Conservation (phyloP, 1,284 basidiomycete species). For the Puccinia polysora region DNA sequence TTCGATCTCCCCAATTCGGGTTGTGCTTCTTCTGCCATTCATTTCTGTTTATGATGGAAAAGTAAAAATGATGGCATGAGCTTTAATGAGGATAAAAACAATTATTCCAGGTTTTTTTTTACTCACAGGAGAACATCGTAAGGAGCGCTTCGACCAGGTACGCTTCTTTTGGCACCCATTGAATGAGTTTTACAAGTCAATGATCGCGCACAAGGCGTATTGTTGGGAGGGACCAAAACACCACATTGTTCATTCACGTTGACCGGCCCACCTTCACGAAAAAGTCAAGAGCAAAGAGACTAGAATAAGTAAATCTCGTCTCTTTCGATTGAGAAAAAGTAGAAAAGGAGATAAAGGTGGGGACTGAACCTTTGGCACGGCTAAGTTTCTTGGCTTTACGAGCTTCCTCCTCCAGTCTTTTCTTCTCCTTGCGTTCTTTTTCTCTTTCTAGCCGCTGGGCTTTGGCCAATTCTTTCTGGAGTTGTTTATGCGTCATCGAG, state of each 20-base stretch:
- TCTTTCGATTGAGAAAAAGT: not conserved
- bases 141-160: slow-evolving; percentile 73
- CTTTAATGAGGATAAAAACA: not conserved
- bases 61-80: not conserved
- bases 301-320: not conserved
- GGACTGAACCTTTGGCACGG: slow-evolving; percentile 11
- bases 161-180: slow-evolving; percentile 91
- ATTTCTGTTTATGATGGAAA: slow-evolving; percentile 51
- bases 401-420: slow-evolving; percentile 26
- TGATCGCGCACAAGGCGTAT: slow-evolving; percentile 86
- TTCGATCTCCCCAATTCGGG: slow-evolving; percentile 62
- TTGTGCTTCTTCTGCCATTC: slow-evolving; percentile 92
- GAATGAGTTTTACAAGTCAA: slow-evolving; percentile 97
- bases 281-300: not conserved
- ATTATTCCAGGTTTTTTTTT: not conserved
- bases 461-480: slow-evolving; percentile 19
- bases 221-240: slow-evolving; percentile 87
- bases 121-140: slow-evolving; percentile 73
- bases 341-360: not conserved
- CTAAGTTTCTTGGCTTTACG: slow-evolving; percentile 34
- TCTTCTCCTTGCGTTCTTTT: slow-evolving; percentile 33
- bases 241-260: slow-evolving; percentile 92
- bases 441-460: slow-evolving; percentile 19
- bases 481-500: slow-evolving; percentile 19
- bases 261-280: slow-evolving; percentile 62